phyloP scores from a whole-genome alignment of 2,329 filamentous ascomycete genomes.

The Aspergillus texensis region DNA sequence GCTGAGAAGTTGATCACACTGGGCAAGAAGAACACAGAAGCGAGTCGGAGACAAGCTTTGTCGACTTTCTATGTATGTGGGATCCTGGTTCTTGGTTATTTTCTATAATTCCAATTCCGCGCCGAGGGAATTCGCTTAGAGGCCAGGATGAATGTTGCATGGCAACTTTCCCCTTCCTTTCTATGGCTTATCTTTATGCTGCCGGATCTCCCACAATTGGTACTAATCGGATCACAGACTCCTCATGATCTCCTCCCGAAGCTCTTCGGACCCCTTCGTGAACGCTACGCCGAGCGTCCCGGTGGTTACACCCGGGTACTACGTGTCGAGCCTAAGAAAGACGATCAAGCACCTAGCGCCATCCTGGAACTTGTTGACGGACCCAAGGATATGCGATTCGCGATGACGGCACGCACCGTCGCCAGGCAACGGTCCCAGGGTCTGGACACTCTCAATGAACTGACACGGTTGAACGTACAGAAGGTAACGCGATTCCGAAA shows the following conservation, averaged over 20 bases:
- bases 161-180: background rate
- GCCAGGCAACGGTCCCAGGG: slow-evolving; percentile 60
- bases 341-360: slow-evolving; percentile 84
- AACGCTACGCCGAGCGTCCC: slow-evolving; percentile 75
- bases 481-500: slow-evolving; percentile 81
- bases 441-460: slow-evolving; percentile 63
- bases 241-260: slow-evolving; percentile 66
- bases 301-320: slow-evolving; percentile 96
- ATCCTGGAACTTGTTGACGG: slow-evolving; percentile 96
- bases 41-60: slow-evolving; percentile 72
- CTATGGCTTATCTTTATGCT: background rate
- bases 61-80: slow-evolving; percentile 79
- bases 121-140: background rate
- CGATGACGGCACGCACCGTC: slow-evolving; percentile 84
- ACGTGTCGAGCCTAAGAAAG: slow-evolving; percentile 84
- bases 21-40: slow-evolving; percentile 89
- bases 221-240: slow-evolving; percentile 31
- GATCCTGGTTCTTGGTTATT: background rate
- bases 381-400: slow-evolving; percentile 89
- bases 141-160: background rate
- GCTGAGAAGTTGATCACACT: slow-evolving; percentile 94
- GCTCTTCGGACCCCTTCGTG: slow-evolving; percentile 79
- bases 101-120: background rate
- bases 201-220: background rate
- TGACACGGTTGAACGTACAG: slow-evolving; percentile 75